A percentile compares a stretch with the other conserved stretches of the same genome.
These are phyloP conservation scores for Arachis stenosperma DNA, from an alignment of 306 rosid species.

Conservation along the genomic window DNA sequence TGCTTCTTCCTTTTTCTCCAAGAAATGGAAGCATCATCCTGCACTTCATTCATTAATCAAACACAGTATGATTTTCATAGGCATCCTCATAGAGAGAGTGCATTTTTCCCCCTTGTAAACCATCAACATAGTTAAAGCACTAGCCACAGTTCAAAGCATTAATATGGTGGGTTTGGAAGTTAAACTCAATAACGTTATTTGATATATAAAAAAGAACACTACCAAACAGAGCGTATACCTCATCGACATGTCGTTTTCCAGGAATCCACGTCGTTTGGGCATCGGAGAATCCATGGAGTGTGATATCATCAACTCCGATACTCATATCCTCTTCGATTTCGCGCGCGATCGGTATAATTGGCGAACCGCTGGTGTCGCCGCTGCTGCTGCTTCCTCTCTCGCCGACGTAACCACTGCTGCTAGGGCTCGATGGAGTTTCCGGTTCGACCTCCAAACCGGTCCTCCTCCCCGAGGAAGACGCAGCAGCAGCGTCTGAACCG, in stretches of 20 bases:
- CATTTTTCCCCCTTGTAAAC: not conserved
- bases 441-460: slow-evolving; percentile 62
- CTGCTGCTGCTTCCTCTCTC: slow-evolving; percentile 73
- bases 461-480: slow-evolving; percentile 38
- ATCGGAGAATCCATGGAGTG: slow-evolving; percentile 44
- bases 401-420: slow-evolving; percentile 93
- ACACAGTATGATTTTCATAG: slow-evolving; percentile 38
- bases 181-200: no score
- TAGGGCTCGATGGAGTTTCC: slow-evolving; percentile 76
- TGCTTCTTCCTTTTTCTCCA: slow-evolving; percentile 99
- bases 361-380: slow-evolving; percentile 58
- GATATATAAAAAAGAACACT: not conserved
- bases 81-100: not conserved
- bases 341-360: slow-evolving; percentile 40
- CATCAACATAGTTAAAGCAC: not conserved
- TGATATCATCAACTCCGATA: slow-evolving; percentile 40
- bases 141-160: not conserved
- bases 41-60: slow-evolving; percentile 65
- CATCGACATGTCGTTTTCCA: slow-evolving; percentile 76
- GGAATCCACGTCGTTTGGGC: slow-evolving; percentile 67
- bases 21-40: slow-evolving; percentile 94
- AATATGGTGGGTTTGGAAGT: not conserved
- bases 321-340: slow-evolving; percentile 47
- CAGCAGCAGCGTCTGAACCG: slow-evolving; percentile 30
- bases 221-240: slow-evolving; percentile 54